Conservation (phyloP, 176 grass and related monocot species). For the Aegilops longissima region DNA sequence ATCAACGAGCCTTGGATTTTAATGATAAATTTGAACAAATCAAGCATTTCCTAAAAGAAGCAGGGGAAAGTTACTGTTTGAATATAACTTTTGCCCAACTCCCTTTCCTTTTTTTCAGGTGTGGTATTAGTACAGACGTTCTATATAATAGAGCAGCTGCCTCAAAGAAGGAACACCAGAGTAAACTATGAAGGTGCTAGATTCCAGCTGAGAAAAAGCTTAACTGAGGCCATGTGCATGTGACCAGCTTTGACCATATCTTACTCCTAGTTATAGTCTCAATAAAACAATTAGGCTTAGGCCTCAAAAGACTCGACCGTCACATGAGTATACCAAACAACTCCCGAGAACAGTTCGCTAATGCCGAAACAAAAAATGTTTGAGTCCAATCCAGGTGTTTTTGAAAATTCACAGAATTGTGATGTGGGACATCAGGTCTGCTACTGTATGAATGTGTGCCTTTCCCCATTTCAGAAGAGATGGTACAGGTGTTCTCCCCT, state of each 20-base stretch:
- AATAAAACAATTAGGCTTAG: neutral
- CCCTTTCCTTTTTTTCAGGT: neutral
- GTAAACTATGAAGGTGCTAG: neutral
- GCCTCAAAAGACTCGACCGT: neutral
- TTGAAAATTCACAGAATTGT: neutral
- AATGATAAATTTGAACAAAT: neutral
- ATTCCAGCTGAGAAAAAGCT: slow-evolving; percentile 6
- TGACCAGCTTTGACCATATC: neutral
- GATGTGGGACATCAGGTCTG: neutral
- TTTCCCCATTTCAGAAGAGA: neutral
- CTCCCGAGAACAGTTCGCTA: neutral
- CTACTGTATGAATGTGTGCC: neutral
- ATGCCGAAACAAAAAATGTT: neutral
- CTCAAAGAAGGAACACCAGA: neutral
- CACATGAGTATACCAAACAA: neutral
- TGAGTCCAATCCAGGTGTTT: neutral
- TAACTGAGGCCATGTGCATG: neutral
- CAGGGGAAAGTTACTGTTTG: neutral
- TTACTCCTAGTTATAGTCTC: neutral
- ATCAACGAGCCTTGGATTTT: neutral
- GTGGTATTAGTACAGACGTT: neutral
- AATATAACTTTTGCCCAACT: neutral
- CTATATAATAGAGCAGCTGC: neutral
- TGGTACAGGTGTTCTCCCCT: neutral
- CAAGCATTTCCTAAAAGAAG: neutral